Evolutionary conservation across 441 rosid genomes (phyloP).

Genomic region (Metrosideros polymorpha): DNA sequence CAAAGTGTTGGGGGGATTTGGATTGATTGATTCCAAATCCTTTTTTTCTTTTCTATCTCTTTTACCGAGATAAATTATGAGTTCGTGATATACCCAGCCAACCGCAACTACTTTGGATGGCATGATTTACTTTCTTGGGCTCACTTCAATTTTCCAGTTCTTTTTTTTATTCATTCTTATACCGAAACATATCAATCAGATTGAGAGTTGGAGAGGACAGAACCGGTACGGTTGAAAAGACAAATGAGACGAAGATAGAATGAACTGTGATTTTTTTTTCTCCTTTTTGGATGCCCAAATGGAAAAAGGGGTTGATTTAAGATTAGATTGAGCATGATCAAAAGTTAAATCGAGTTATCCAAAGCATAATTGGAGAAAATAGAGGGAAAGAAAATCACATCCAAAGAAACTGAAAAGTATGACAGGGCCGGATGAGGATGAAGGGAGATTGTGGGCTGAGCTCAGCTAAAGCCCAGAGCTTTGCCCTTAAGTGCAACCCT

Average conservation of each 20-base stretch:
- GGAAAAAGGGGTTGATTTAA: background rate
- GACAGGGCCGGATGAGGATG: background rate
- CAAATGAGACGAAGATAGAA: background rate
- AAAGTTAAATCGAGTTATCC: background rate
- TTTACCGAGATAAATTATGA: background rate
- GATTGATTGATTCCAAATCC: background rate
- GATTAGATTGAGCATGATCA: background rate
- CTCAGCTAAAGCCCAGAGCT: background rate
- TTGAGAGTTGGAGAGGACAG: background rate
- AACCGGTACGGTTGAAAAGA: background rate
- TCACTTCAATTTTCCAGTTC: background rate
- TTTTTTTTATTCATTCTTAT: accelerated
- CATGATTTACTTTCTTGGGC: background rate
- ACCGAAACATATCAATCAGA: background rate
- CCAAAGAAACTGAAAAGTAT: background rate
- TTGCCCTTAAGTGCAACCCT: background rate
- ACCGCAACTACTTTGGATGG: background rate
- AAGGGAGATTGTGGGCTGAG: background rate
- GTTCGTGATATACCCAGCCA: background rate
- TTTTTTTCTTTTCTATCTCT: background rate
- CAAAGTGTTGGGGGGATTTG: background rate
- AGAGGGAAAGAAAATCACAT: background rate
- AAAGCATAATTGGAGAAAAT: background rate
- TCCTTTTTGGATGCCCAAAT: background rate
- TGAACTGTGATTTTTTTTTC: too few species aligned